These are phyloP conservation scores for Fusarium fracticaudum DNA, from an alignment of 2,329 filamentous ascomycete species.

Conservation along the genomic window DNA sequence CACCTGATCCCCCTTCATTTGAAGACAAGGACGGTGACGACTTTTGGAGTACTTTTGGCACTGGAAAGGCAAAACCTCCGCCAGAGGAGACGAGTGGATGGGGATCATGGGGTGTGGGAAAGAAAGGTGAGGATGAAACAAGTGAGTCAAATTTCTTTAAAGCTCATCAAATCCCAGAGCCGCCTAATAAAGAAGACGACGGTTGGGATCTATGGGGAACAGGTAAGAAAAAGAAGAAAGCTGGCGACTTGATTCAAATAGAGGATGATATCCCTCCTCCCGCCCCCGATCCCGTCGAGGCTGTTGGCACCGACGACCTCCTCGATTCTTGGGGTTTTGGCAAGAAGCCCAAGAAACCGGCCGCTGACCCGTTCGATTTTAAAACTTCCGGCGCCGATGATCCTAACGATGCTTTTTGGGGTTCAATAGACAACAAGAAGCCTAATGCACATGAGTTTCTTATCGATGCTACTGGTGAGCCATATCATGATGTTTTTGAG, in stretches of 20 bases:
- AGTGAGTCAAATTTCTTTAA: conserved; percentile 18
- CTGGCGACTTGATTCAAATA: conserved; percentile 49
- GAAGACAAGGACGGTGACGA: conserved; percentile 38
- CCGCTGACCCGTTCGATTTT: conserved; percentile 43
- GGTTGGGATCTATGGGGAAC: conserved; percentile 44
- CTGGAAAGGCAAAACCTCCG: conserved; percentile 36
- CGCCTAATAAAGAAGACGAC: conserved; percentile 29
- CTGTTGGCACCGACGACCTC: conserved; percentile 59
- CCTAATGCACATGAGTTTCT: conserved; percentile 60
- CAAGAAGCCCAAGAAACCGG: conserved; percentile 58
- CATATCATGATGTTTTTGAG: conserved; percentile 56
- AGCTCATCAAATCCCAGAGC: conserved; percentile 20
- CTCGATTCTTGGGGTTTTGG: conserved; percentile 66
- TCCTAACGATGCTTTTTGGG: conserved; percentile 54
- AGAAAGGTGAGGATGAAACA: conserved; percentile 40
- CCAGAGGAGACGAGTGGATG: conserved; percentile 36
- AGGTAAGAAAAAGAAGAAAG: conserved; percentile 52
- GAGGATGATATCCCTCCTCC: conserved; percentile 45
- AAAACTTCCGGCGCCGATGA: conserved; percentile 57
- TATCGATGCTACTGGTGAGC: conserved; percentile 55
- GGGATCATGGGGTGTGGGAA: conserved; percentile 35
- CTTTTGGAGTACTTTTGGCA: conserved; percentile 40
- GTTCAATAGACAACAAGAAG: conserved; percentile 49
- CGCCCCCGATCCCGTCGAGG: conserved; percentile 45
- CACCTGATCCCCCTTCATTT: conserved; percentile 33